phyloP scores from a whole-genome alignment of 2,329 filamentous ascomycete species.

The Phoma sp. region DNA sequence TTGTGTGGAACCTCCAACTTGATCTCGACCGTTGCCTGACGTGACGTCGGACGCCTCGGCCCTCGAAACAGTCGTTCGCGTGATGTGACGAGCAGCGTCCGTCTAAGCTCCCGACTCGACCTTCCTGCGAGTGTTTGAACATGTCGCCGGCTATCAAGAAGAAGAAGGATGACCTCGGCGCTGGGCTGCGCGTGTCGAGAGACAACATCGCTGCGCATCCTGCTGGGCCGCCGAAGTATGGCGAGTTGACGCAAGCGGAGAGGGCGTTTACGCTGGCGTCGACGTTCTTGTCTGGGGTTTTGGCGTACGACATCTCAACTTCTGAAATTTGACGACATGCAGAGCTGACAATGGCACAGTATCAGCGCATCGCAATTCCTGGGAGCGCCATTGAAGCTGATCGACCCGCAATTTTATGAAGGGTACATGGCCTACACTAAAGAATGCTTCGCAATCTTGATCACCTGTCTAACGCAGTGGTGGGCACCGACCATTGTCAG shows the following conservation, averaged over 20 bases:
- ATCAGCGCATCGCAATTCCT: conserved; percentile 74
- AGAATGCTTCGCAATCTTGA: conserved; percentile 78
- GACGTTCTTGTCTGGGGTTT: conserved; percentile 57
- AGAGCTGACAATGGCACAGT: conserved; percentile 35
- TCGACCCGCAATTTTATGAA: conserved; percentile 80
- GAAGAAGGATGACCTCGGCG: conserved; percentile 49
- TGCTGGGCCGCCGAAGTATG: conserved; percentile 54
- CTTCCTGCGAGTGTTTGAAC: conserved; percentile 5
- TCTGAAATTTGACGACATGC: background rate
- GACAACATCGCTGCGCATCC: conserved; percentile 51
- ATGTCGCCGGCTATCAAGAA: conserved; percentile 38
- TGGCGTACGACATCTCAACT: conserved; percentile 47
- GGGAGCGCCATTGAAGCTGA: conserved; percentile 75
- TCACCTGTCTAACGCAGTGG: conserved; percentile 81
- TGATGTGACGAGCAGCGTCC: conserved; percentile 17
- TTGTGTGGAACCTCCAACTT: conserved; percentile 30
- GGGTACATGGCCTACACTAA: conserved; percentile 88
- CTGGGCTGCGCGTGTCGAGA: conserved; percentile 53
- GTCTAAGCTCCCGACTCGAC: conserved; percentile 2
- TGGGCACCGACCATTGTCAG: conserved; percentile 85
- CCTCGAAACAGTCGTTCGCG: conserved; percentile 12
- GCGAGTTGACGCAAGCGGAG: conserved; percentile 56
- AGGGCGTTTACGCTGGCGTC: conserved; percentile 58
- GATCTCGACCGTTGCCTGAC: conserved; percentile 26
- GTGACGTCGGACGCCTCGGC: conserved; percentile 21